Percentiles rank a stretch among this genome's conserved stretches.
Evolutionary conservation across 306 rosid species (phyloP).

Genomic region (Datisca glomerata): DNA sequence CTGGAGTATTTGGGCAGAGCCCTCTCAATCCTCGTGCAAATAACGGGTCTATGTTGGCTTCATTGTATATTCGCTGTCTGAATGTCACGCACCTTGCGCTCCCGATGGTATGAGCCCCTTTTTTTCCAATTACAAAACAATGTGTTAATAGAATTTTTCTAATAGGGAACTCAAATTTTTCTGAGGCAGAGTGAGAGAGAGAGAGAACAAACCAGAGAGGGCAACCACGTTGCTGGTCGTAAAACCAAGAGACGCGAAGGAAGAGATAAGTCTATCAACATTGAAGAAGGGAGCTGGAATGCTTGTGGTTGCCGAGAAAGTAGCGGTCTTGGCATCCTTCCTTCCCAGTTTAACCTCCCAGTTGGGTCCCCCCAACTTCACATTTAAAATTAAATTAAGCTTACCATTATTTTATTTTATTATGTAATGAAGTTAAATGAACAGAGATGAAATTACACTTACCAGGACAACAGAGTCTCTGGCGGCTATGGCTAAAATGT

Average conservation of each 20-base stretch:
- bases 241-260: conserved; percentile 22
- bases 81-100: too few relatives aligned
- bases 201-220: conserved; percentile 33
- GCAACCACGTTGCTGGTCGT: conserved; percentile 22
- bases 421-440: too few relatives aligned
- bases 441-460: conserved; percentile 5
- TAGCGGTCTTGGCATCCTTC: conserved; percentile 30
- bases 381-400: neutral
- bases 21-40: too few relatives aligned
- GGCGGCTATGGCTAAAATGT: conserved; percentile 31
- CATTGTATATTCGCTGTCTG: too few relatives aligned
- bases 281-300: conserved; percentile 17
- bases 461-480: conserved; percentile 31
- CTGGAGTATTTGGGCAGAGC: too few relatives aligned
- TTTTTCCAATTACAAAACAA: too few relatives aligned
- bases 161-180: too few relatives aligned
- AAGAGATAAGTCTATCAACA: conserved; percentile 14
- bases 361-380: conserved; percentile 24
- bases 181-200: too few relatives aligned
- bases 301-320: conserved; percentile 21
- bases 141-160: too few relatives aligned
- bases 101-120: too few relatives aligned
- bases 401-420: too few relatives aligned
- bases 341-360: conserved; percentile 24
- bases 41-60: too few relatives aligned